Evolutionary conservation across 108 stramenopile genomes (phyloP).

Genomic region (Aurantiochytrium sp.): DNA sequence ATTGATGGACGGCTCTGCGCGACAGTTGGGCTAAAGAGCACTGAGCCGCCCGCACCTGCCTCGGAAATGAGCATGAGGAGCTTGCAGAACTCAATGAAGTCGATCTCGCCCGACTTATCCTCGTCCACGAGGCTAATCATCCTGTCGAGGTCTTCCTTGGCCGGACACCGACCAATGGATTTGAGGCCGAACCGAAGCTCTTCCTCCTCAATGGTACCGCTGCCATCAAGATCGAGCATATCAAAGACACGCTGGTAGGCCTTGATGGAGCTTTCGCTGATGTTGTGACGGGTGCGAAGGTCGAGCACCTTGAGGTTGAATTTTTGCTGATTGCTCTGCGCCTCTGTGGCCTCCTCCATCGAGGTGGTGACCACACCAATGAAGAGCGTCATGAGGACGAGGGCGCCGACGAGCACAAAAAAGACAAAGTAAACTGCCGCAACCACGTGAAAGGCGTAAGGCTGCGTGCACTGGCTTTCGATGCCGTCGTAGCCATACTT

Average conservation of each 20-base stretch:
- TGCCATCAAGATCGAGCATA: constrained; percentile 43
- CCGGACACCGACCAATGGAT: constrained; percentile 32
- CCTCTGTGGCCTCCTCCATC: constrained; percentile 46
- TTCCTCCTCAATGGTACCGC: constrained; percentile 42
- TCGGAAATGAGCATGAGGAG: constrained; percentile 35
- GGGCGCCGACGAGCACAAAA: constrained; percentile 42
- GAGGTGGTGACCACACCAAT: constrained; percentile 49
- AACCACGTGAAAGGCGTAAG: neutral
- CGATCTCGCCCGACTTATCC: constrained; percentile 40
- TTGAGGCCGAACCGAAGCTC: constrained; percentile 41
- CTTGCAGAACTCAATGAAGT: constrained; percentile 36
- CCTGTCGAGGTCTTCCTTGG: constrained; percentile 11
- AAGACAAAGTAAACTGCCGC: constrained; percentile 39
- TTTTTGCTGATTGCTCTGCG: constrained; percentile 30
- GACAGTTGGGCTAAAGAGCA: neutral
- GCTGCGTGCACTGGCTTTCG: neutral
- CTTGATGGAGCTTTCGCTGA: neutral
- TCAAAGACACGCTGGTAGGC: constrained; percentile 35
- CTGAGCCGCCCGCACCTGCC: neutral
- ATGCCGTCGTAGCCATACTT: neutral
- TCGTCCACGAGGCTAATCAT: constrained; percentile 42
- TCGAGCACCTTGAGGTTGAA: neutral
- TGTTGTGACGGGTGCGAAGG: neutral
- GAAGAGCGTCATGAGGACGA: constrained; percentile 47
- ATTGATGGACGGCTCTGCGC: neutral